Evolutionary conservation across 192 early-diverging fungal species (phyloP).

Genomic region (Coemansia sp.): DNA sequence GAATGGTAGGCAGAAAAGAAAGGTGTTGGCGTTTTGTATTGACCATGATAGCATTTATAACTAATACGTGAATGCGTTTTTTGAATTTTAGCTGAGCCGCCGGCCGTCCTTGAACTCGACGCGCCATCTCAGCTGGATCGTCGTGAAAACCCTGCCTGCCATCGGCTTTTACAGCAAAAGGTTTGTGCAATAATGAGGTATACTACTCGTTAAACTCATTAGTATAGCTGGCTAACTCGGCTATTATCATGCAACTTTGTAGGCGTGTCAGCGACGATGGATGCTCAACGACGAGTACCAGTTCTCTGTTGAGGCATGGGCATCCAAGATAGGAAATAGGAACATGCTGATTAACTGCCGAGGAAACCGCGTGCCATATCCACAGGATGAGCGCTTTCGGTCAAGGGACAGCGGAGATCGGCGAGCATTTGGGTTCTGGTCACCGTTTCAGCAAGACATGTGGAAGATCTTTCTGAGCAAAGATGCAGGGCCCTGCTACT

Average conservation of each 20-base stretch:
- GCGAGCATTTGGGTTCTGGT: conserved; percentile 31
- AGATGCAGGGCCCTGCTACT: conserved; percentile 23
- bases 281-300: conserved; percentile 12
- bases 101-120: not conserved
- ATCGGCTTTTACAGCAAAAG: conserved; percentile 25
- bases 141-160: conserved; percentile 29
- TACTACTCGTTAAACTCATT: not conserved
- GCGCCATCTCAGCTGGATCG: not conserved
- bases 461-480: conserved; percentile 19
- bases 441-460: conserved; percentile 32
- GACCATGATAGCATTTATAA: not conserved
- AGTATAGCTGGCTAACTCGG: not conserved
- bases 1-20: not conserved
- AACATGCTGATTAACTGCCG: conserved; percentile 20
- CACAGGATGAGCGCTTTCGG: conserved; percentile 10
- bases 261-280: conserved; percentile 8
- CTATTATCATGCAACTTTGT: not conserved
- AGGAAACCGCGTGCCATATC: conserved; percentile 26
- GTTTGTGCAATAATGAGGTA: not conserved
- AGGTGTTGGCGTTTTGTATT: not conserved
- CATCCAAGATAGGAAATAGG: conserved; percentile 4
- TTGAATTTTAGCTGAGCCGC: not conserved
- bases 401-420: not conserved
- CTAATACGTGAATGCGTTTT: not conserved
- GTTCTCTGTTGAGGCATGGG: conserved; percentile 39